Conservation (phyloP, 805 yeast species). For the Ogataea minuta region DNA sequence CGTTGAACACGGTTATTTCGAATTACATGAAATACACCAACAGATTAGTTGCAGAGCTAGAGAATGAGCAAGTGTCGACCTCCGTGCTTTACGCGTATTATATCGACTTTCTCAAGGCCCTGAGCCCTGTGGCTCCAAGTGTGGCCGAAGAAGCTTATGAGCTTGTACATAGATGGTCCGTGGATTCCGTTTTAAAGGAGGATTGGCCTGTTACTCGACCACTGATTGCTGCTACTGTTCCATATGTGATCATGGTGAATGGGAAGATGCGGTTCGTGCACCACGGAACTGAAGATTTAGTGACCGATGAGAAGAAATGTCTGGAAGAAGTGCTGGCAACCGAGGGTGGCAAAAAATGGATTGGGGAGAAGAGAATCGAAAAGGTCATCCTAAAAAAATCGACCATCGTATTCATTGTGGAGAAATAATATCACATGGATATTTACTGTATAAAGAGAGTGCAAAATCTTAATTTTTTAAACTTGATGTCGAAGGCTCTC, state of each 20-base stretch:
- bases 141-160: conserved; percentile 84
- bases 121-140: conserved; percentile 82
- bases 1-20: conserved; percentile 83
- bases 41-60: conserved; percentile 39
- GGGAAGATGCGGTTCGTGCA: conserved; percentile 62
- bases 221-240: conserved; percentile 35
- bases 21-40: conserved; percentile 85
- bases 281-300: conserved; percentile 34
- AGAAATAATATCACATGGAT: conserved; percentile 4
- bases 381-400: conserved; percentile 52
- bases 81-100: conserved; percentile 48
- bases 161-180: conserved; percentile 29
- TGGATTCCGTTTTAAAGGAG: conserved; percentile 48
- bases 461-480: not conserved
- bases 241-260: conserved; percentile 65
- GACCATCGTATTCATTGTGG: conserved; percentile 27
- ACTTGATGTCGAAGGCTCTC: not conserved
- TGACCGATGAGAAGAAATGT: conserved; percentile 36
- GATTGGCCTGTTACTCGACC: conserved; percentile 62
- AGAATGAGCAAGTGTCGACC: conserved; percentile 35
- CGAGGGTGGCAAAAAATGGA: conserved; percentile 41
- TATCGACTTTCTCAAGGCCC: conserved; percentile 53
- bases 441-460: conserved; percentile 6
- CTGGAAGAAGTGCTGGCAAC: conserved; percentile 35
- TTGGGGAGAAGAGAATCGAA: conserved; percentile 42